These are phyloP conservation scores for Yarrowia sp. DNA, from an alignment of 805 yeast genomes.

Conservation along the genomic window DNA sequence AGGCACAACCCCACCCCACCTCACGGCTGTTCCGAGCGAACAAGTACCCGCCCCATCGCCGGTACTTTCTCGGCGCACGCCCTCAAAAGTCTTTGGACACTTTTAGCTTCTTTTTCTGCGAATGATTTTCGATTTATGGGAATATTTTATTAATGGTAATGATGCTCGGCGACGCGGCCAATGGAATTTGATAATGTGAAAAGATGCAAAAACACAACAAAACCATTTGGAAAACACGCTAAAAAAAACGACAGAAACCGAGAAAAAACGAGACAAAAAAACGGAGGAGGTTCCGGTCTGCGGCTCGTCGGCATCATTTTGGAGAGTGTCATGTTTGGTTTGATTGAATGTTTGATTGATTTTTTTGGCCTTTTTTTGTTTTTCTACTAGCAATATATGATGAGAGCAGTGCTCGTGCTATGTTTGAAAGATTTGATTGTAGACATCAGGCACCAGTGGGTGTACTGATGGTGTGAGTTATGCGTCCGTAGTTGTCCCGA, in stretches of 20 bases:
- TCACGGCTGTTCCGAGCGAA: not conserved
- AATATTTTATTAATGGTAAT: not conserved
- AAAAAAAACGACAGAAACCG: not conserved
- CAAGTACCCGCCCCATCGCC: not conserved
- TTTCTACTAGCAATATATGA: constrained; percentile 4
- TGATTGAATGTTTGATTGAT: not conserved
- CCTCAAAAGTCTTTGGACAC: constrained; percentile 13
- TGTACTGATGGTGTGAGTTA: too few relatives aligned
- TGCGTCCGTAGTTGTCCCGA: too few relatives aligned
- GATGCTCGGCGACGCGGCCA: not conserved
- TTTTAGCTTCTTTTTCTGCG: not conserved
- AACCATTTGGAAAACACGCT: not conserved
- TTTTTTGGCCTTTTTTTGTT: not conserved
- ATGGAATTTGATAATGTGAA: not conserved
- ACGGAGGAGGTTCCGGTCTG: not conserved
- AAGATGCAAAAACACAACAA: not conserved
- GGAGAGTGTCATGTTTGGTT: not conserved
- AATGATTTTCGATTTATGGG: not conserved
- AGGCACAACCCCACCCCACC: not conserved
- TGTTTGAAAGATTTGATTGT: not conserved
- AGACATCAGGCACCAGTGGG: too few relatives aligned
- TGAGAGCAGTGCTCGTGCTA: not conserved
- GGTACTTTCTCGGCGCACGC: not conserved
- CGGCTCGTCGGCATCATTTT: not conserved
- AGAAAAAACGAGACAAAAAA: not conserved